Conservation (phyloP, 352 stramenopile species). For the Phytophthora hibernalis region DNA sequence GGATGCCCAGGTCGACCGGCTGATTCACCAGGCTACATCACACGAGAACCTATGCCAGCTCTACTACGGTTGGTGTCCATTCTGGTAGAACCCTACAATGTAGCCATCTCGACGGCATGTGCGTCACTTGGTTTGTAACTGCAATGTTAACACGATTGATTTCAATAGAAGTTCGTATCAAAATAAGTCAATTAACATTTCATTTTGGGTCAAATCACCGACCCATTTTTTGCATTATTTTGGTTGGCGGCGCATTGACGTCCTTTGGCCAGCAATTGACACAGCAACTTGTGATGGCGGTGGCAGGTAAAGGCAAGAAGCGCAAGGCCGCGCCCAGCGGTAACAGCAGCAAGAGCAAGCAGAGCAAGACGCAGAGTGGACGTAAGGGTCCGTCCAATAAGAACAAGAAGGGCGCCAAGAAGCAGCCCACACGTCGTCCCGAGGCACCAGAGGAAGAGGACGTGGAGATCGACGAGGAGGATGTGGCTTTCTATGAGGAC, state of each 20-base stretch:
- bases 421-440: slow-evolving; percentile 23
- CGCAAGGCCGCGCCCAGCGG: slow-evolving; percentile 40
- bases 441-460: slow-evolving; percentile 52
- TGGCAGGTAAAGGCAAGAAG: slow-evolving; percentile 49
- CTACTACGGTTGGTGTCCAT: slow-evolving; percentile 99
- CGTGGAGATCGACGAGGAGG: slow-evolving; percentile 77
- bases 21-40: slow-evolving; percentile 99
- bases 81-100: slow-evolving; percentile 60
- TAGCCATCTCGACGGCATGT: slow-evolving; percentile 1
- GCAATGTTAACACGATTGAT: not conserved
- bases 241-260: slow-evolving; percentile 23
- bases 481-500: slow-evolving; percentile 81
- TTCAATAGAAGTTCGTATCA: not conserved
- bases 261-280: slow-evolving; percentile 14
- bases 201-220: no score
- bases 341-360: slow-evolving; percentile 37
- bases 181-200: not conserved
- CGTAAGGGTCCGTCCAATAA: slow-evolving; percentile 14
- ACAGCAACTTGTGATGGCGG: slow-evolving; percentile 35
- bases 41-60: slow-evolving; percentile 99
- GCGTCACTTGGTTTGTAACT: slow-evolving; percentile 11
- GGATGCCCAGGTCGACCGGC: slow-evolving; percentile 96
- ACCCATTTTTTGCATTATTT: slow-evolving; percentile 13
- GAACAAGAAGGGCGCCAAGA: slow-evolving; percentile 42
- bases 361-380: slow-evolving; percentile 44